Base-by-base conservation (phyloP, 2,329 filamentous ascomycete species). In the Alternaria viburni region DNA sequence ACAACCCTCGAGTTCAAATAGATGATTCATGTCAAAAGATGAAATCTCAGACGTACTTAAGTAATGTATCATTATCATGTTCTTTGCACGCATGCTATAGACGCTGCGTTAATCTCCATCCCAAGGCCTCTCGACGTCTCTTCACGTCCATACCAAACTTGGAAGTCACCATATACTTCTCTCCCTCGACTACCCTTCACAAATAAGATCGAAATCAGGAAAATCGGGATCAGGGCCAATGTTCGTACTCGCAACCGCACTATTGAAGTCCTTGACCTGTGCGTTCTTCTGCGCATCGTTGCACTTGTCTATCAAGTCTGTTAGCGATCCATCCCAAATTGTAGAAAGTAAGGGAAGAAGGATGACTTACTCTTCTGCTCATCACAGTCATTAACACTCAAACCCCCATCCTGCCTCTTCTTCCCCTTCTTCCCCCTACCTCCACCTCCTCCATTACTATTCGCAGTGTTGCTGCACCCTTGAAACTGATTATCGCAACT, bases 401-500 rank as follows among this genome's bases (percentile, higher is more conserved):
- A 59, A 10, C 64, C 60, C 5, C 52, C 58, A 28, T 58, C 54
- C 55, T 65, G 64, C 55, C 47, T 65, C 32, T 61, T 64, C 9
- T 26, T 49, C n/a, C 52, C 41, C 25, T 30, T 54, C 15, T 60
- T 52, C 4, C 55, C 51, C 6, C 36, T 41, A 15, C n/a, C 36
- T 25, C 49, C 57, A 36, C 23, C 17, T 8, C 61, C 46, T 23
- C 57, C 61, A 45, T 50, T 61, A 8, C 26, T 84, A 67, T 89
- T 80, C 45, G 77, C 77, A 54, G 54, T 49, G 30, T 66, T 12
- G 30, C 84, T 80, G 74, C 89, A 91, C 8, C 76, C 77, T 73
- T 89, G 88, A 77, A 88, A 86, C 81, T 91, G 87, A 51, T 88
- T 85, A 65, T 88, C 85, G 72, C 89, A 91, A 25, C 87, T 86